Percentiles rank a stretch among this genome's conserved stretches.
Conservation (phyloP, 345 rosid species). For the Syzygium jambos region DNA sequence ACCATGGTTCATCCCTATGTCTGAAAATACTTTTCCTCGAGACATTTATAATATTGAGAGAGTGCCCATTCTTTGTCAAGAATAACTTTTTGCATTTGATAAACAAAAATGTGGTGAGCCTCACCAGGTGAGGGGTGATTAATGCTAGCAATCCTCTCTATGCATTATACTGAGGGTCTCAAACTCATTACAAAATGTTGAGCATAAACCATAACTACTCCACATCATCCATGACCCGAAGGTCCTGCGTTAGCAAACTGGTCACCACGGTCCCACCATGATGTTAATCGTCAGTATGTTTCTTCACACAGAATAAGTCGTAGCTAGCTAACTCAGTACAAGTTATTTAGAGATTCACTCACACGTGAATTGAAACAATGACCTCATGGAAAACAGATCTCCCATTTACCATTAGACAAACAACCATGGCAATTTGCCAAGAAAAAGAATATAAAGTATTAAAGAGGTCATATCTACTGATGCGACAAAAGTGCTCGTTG, state of each 20-base stretch:
- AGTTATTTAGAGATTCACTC: not conserved
- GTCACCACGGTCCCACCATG: not conserved
- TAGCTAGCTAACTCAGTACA: not conserved
- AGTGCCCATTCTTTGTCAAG: not conserved
- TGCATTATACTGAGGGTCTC: not conserved
- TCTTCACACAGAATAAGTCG: not conserved
- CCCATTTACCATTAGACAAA: not conserved
- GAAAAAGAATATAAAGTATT: not conserved
- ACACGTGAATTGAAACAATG: not conserved
- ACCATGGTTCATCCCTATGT: not conserved
- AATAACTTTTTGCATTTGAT: too few species aligned
- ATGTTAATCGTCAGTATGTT: not conserved
- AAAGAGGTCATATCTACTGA: too few species aligned
- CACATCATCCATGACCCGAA: too few species aligned
- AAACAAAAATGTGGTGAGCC: not conserved
- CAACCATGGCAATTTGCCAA: not conserved
- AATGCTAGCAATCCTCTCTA: fast-evolving
- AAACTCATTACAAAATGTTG: not conserved
- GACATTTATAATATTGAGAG: not conserved
- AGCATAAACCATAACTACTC: fast-evolving
- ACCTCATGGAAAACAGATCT: too few species aligned
- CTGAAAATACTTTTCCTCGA: not conserved
- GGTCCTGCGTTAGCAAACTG: not conserved
- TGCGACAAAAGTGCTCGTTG: not conserved
- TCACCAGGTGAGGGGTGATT: not conserved